These are phyloP conservation scores for Cyclotella choctawhatcheeana DNA, from an alignment of 108 stramenopile species.

Conservation along the genomic window DNA sequence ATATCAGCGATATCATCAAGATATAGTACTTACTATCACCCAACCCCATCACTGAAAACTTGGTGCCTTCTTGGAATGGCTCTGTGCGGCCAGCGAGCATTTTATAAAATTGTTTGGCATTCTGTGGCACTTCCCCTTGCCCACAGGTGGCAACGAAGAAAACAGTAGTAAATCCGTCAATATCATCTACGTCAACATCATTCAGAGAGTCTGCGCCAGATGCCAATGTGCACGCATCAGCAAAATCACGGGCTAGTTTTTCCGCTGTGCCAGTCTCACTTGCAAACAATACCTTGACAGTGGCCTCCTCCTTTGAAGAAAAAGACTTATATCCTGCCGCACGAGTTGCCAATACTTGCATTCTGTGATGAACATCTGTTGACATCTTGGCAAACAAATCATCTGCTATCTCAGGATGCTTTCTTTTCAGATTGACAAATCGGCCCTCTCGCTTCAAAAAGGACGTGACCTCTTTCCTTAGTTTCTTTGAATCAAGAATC, in stretches of 20 bases:
- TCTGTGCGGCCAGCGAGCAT: constrained; percentile 51
- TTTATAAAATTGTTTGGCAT: constrained; percentile 58
- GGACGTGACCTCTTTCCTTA: constrained; percentile 60
- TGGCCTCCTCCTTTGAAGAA: constrained; percentile 55
- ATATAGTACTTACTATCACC: constrained; percentile 39
- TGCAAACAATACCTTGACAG: constrained; percentile 61
- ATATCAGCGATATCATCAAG: no score
- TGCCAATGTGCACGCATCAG: constrained; percentile 62
- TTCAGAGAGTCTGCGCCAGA: constrained; percentile 60
- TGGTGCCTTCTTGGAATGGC: constrained; percentile 57
- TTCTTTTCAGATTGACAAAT: constrained; percentile 61
- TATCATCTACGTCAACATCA: constrained; percentile 61
- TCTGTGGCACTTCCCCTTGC: constrained; percentile 67
- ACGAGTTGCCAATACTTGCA: constrained; percentile 58
- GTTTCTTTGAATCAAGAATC: constrained; percentile 70
- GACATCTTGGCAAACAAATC: constrained; percentile 62
- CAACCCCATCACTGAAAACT: constrained; percentile 58
- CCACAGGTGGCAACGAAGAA: constrained; percentile 69
- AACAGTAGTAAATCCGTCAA: constrained; percentile 60
- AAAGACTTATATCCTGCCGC: constrained; percentile 67
- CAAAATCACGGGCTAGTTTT: constrained; percentile 60
- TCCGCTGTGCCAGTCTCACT: constrained; percentile 66
- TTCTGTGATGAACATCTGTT: constrained; percentile 62
- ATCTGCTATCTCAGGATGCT: constrained; percentile 62
- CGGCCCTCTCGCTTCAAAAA: constrained; percentile 64